phyloP scores from a whole-genome alignment of 2,329 filamentous ascomycete species.

The Capronia coronata region DNA sequence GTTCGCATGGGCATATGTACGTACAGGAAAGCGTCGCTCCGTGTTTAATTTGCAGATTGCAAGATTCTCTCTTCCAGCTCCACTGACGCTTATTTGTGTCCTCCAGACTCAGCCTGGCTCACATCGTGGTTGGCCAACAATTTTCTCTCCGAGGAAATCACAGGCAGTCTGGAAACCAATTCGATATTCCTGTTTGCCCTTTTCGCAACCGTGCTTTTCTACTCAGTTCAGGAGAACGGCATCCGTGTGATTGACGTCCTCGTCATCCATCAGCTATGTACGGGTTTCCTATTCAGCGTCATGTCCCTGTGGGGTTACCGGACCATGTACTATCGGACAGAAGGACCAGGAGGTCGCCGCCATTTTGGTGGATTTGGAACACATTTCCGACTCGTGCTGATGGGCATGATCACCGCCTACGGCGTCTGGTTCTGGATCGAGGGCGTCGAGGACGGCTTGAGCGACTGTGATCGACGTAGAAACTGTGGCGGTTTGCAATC shows the following conservation, averaged over 20 bases:
- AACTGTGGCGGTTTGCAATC: slow-evolving; percentile 6
- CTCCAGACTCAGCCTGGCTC: slow-evolving; percentile 20
- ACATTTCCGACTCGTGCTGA: slow-evolving; percentile 17
- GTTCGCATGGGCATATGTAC: slow-evolving; percentile 26
- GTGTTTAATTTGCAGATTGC: too few species aligned
- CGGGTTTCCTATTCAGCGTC: slow-evolving; percentile 19
- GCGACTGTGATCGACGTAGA: neutral
- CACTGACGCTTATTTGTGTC: neutral
- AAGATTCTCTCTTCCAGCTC: too few species aligned
- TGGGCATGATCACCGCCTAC: slow-evolving; percentile 15
- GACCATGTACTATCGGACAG: slow-evolving; percentile 19
- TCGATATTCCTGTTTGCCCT: slow-evolving; percentile 22
- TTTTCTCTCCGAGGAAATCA: slow-evolving; percentile 19
- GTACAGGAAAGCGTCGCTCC: neutral
- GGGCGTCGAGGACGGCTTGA: slow-evolving; percentile 10
- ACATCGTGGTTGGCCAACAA: slow-evolving; percentile 23
- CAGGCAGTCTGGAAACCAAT: slow-evolving; percentile 19
- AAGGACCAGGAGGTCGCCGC: slow-evolving; percentile 17
- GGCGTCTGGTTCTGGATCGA: slow-evolving; percentile 19
- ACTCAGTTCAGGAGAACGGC: slow-evolving; percentile 6
- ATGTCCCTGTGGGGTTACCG: slow-evolving; percentile 21
- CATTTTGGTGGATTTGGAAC: slow-evolving; percentile 22
- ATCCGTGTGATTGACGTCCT: slow-evolving; percentile 17
- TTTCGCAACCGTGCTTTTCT: slow-evolving; percentile 11
- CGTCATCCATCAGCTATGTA: slow-evolving; percentile 18